Conservation (phyloP, 108 stramenopile species). For the Epipyxis sp. region DNA sequence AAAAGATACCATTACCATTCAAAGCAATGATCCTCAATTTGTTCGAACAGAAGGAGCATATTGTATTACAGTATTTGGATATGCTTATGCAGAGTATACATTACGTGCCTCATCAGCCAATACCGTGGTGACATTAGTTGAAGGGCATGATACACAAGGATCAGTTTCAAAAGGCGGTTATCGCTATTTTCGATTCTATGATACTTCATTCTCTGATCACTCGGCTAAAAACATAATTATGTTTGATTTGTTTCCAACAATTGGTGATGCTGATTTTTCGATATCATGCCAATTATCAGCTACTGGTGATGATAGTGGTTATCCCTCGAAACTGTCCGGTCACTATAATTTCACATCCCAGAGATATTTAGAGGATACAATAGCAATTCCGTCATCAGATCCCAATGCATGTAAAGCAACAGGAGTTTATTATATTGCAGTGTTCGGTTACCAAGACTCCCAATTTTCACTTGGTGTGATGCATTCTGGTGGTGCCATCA, state of each 20-base stretch:
- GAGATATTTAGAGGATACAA: conserved; percentile 9
- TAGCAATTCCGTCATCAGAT: background rate
- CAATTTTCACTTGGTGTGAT: background rate
- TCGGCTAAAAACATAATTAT: no score
- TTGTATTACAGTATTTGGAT: conserved; percentile 20
- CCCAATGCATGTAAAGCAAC: background rate
- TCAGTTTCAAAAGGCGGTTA: background rate
- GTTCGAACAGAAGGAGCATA: conserved; percentile 6
- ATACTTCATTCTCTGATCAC: background rate
- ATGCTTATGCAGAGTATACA: background rate
- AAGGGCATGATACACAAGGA: background rate
- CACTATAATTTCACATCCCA: conserved; percentile 25
- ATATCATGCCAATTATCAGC: background rate
- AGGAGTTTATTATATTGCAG: conserved; percentile 5
- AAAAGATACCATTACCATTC: conserved; percentile 4
- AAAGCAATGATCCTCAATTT: background rate
- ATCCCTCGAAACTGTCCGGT: conserved; percentile 1
- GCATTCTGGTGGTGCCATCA: background rate
- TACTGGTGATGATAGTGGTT: conserved; percentile 8
- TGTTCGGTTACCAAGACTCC: background rate
- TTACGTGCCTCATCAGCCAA: background rate
- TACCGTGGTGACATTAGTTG: background rate
- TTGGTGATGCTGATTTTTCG: conserved; percentile 24
- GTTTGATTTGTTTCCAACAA: background rate
- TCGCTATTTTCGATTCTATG: conserved; percentile 27